Evolutionary conservation across 129 eudicot species (phyloP).

Genomic region (Erigeron canadensis): DNA sequence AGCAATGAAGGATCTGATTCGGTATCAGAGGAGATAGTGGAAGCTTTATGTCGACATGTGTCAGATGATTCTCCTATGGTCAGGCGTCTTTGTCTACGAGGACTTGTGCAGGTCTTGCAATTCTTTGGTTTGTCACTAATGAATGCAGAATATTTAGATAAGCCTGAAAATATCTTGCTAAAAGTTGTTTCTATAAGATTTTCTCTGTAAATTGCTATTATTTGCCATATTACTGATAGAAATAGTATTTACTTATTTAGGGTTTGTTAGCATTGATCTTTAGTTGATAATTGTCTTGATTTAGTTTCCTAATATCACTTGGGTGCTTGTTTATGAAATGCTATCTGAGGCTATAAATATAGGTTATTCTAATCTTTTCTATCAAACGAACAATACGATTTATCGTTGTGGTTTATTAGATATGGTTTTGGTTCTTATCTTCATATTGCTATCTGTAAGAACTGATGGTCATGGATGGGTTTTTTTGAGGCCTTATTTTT

Average conservation of each 20-base stretch:
- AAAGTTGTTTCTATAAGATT: not conserved
- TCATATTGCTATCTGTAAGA: not conserved
- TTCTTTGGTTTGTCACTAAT: constrained; percentile 12
- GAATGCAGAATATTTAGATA: not conserved
- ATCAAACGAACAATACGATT: too few species aligned
- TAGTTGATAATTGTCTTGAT: too few species aligned
- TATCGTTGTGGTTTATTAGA: too few species aligned
- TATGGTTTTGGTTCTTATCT: not conserved
- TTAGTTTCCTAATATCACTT: too few species aligned
- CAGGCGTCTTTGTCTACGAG: constrained; percentile 86
- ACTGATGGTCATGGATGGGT: constrained; percentile 3
- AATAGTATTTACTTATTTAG: too few species aligned
- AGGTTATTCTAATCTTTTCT: too few species aligned
- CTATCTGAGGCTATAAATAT: too few species aligned
- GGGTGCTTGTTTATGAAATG: too few species aligned
- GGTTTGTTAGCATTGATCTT: too few species aligned
- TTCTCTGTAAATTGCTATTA: not conserved
- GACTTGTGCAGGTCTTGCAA: constrained; percentile 80
- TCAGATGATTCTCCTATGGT: constrained; percentile 97
- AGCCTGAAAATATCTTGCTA: not conserved
- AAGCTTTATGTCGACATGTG: constrained; percentile 85
- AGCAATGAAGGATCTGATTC: constrained; percentile 83
- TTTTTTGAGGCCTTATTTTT: constrained; percentile 16
- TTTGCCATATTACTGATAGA: too few species aligned
- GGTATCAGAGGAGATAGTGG: constrained; percentile 86